These are phyloP conservation scores for Penicillium turbatum DNA, from an alignment of 495 filamentous ascomycete genomes.

Conservation along the genomic window DNA sequence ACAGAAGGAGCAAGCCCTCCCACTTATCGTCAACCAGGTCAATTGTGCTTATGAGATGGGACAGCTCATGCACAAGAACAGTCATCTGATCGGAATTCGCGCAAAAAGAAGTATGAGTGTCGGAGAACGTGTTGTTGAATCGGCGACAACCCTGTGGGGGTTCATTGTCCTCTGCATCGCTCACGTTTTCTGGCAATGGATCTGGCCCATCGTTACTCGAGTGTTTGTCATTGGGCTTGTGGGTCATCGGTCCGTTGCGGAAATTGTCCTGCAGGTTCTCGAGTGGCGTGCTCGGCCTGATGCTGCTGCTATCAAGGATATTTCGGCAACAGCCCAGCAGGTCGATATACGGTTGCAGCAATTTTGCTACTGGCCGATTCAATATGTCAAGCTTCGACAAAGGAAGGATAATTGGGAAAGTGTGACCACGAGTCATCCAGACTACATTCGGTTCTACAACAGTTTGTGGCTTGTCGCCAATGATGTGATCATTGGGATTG, in stretches of 20 bases:
- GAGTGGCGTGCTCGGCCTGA: conserved; percentile 84
- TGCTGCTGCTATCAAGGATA: conserved; percentile 84
- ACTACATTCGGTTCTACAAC: conserved; percentile 99
- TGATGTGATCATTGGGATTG: conserved; percentile 97
- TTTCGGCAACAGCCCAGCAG: conserved; percentile 97
- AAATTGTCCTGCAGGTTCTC: conserved; percentile 71
- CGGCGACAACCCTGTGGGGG: conserved; percentile 78
- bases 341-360: conserved; percentile 96
- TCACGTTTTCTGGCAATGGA: conserved; percentile 67
- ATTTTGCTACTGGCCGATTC: conserved; percentile 98
- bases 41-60: conserved; percentile 93
- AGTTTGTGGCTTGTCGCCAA: conserved; percentile 98
- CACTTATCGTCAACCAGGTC: conserved; percentile 85
- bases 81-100: conserved; percentile 72
- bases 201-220: conserved; percentile 70
- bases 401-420: conserved; percentile 93
- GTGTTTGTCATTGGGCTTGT: conserved; percentile 74
- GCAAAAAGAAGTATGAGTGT: conserved; percentile 84
- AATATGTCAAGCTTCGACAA: conserved; percentile 85
- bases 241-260: conserved; percentile 75
- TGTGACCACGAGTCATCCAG: conserved; percentile 89
- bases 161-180: conserved; percentile 64
- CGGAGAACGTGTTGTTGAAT: conserved; percentile 90
- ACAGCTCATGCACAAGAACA: conserved; percentile 79
- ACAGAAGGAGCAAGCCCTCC: conserved; percentile 74